phyloP scores from a whole-genome alignment of 805 yeast genomes.

The Candida orba region DNA sequence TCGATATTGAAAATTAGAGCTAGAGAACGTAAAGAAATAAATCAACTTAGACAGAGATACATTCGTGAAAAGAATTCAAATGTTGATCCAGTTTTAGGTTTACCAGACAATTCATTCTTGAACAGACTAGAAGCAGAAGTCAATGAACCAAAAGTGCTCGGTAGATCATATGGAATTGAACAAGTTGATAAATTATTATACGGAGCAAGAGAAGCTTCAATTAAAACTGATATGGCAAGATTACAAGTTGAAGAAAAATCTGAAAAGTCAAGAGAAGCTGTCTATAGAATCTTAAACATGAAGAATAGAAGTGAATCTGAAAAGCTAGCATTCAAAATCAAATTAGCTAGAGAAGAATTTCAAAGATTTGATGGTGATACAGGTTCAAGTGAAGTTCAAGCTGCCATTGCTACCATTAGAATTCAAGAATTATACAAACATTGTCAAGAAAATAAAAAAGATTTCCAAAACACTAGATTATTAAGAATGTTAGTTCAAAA shows the following conservation, averaged over 20 bases:
- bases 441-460: conserved; percentile 62
- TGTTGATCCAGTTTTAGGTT: conserved; percentile 80
- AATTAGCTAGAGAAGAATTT: conserved; percentile 71
- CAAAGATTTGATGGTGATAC: conserved; percentile 83
- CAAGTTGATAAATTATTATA: conserved; percentile 72
- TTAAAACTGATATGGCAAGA: conserved; percentile 23
- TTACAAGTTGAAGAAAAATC: conserved; percentile 31
- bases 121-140: conserved; percentile 59
- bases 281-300: conserved; percentile 65
- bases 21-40: conserved; percentile 20
- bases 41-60: conserved; percentile 22
- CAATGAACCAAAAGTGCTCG: conserved; percentile 56
- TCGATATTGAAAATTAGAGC: conserved; percentile 21
- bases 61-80: conserved; percentile 18
- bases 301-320: conserved; percentile 62
- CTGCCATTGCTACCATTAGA: conserved; percentile 79
- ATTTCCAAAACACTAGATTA: conserved; percentile 57
- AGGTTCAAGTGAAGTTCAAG: conserved; percentile 93
- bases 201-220: conserved; percentile 66
- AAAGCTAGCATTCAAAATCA: conserved; percentile 47
- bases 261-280: conserved; percentile 56
- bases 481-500: conserved; percentile 83
- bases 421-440: conserved; percentile 76
- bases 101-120: conserved; percentile 56
- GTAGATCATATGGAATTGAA: conserved; percentile 47